A percentile compares a stretch with the other conserved stretches of the same genome.
phyloP scores from a whole-genome alignment of 208 protist species.

The Perkinsela sp. region DNA sequence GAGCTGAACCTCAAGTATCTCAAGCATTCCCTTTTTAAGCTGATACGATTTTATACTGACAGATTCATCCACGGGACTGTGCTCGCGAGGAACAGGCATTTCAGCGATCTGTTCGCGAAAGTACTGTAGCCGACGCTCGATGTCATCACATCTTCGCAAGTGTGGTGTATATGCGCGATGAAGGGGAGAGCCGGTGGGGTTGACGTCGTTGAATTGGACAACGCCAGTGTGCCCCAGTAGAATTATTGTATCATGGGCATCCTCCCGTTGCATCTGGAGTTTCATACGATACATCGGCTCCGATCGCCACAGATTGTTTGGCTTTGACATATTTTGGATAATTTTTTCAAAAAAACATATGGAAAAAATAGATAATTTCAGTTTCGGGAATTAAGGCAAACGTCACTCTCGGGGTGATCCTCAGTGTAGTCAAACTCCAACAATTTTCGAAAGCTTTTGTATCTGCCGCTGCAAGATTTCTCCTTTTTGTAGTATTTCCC shows the following conservation, averaged over 20 bases:
- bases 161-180: conserved; percentile 84
- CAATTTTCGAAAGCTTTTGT: conserved; percentile 89
- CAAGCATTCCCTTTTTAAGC: conserved; percentile 33
- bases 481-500: conserved; percentile 77
- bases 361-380: too few relatives aligned
- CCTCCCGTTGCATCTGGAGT: conserved; percentile 84
- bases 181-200: conserved; percentile 70
- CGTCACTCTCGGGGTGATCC: too few relatives aligned
- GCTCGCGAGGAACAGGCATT: conserved; percentile 17
- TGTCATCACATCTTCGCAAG: conserved; percentile 83
- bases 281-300: conserved; percentile 85
- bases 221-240: conserved; percentile 75
- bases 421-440: conserved; percentile 48
- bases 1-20: conserved; percentile 53
- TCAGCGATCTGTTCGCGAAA: conserved; percentile 66
- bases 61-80: conserved; percentile 6
- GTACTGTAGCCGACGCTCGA: conserved; percentile 76
- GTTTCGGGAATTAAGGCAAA: too few relatives aligned
- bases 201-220: conserved; percentile 85
- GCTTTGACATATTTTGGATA: neutral
- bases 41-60: neutral
- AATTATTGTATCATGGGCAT: conserved; percentile 75
- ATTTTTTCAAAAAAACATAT: too few relatives aligned
- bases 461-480: conserved; percentile 88
- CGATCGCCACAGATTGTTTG: conserved; percentile 56